These are phyloP conservation scores for Sapria himalayana DNA, from an alignment of 345 rosid genomes.

Conservation along the genomic window DNA sequence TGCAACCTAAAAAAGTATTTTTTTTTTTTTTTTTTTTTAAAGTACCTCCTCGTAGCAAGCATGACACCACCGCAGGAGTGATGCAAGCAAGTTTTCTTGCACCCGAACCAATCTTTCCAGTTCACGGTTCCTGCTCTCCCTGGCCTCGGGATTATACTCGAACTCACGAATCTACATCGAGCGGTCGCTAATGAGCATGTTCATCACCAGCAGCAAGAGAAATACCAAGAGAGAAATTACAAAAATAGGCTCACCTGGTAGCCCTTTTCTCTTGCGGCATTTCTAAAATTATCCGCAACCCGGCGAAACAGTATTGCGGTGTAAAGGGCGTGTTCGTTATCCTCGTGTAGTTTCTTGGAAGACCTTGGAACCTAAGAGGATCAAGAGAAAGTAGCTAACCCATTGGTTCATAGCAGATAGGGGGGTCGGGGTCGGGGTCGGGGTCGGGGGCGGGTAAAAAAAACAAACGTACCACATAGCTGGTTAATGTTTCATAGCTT, in stretches of 20 bases:
- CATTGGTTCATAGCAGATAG: too few species aligned
- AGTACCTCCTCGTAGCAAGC: constrained; percentile 90
- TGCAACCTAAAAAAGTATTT: too few species aligned
- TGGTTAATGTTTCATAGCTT: constrained; percentile 76
- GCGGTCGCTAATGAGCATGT: too few species aligned
- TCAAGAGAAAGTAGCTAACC: background rate
- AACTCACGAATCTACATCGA: constrained; percentile 72
- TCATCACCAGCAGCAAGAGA: constrained; percentile 5
- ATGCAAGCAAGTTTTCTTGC: constrained; percentile 63
- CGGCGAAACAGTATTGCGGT: constrained; percentile 75
- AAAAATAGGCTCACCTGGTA: constrained; percentile 51
- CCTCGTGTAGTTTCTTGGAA: constrained; percentile 77
- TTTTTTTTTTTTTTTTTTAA: too few species aligned
- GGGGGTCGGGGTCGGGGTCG: too few species aligned
- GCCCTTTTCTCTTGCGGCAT: constrained; percentile 62
- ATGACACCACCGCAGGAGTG: constrained; percentile 97
- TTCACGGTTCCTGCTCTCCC: constrained; percentile 69
- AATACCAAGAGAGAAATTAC: constrained; percentile 3
- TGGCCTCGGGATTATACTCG: constrained; percentile 77
- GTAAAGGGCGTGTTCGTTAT: constrained; percentile 93
- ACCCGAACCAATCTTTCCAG: constrained; percentile 51
- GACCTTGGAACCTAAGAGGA: constrained; percentile 84
- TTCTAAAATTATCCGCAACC: constrained; percentile 81
- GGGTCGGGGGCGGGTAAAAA: too few species aligned
- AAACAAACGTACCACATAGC: constrained; percentile 72